Conservation (phyloP, 1,284 basidiomycete genomes). For the Amylostereum chailletii region DNA sequence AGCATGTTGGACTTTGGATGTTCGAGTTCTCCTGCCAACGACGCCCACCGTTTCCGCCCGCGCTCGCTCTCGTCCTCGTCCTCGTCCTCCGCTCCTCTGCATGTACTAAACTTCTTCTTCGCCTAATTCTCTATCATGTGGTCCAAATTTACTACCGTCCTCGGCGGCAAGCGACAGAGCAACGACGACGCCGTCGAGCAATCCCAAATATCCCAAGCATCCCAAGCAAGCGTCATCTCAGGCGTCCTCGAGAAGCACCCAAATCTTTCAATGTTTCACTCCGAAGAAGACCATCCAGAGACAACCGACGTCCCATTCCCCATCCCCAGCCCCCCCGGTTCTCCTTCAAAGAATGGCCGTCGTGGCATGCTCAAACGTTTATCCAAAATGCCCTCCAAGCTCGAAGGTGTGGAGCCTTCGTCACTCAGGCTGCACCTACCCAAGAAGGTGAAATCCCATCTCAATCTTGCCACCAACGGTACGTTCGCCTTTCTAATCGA, state of each 20-base stretch:
- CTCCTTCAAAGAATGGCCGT: slow-evolving; percentile 27
- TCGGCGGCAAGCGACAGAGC: slow-evolving; percentile 31
- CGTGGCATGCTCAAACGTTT: slow-evolving; percentile 28
- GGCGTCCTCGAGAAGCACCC: slow-evolving; percentile 49
- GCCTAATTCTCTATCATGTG: slow-evolving; percentile 34
- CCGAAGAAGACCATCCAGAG: slow-evolving; percentile 16
- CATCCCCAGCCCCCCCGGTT: slow-evolving; percentile 37
- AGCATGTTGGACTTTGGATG: too few relatives aligned
- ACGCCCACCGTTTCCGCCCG: too few relatives aligned
- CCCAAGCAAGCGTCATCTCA: slow-evolving; percentile 34
- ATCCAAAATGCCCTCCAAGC: slow-evolving; percentile 18
- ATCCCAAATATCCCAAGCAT: slow-evolving; percentile 10
- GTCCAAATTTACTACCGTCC: slow-evolving; percentile 49
- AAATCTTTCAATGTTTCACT: slow-evolving; percentile 48
- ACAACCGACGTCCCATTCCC: slow-evolving; percentile 26
- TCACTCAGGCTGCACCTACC: slow-evolving; percentile 25
- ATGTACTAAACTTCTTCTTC: not conserved
- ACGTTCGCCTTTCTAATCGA: slow-evolving; percentile 14
- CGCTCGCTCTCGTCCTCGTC: too few relatives aligned
- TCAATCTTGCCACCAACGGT: slow-evolving; percentile 36
- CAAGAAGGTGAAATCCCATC: slow-evolving; percentile 48
- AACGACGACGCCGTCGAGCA: slow-evolving; percentile 25
- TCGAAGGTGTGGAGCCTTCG: slow-evolving; percentile 12
- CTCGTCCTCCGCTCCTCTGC: too few relatives aligned
- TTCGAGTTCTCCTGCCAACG: too few relatives aligned